phyloP scores from a whole-genome alignment of 2,329 filamentous ascomycete genomes.

The Davidsoniella australis region DNA sequence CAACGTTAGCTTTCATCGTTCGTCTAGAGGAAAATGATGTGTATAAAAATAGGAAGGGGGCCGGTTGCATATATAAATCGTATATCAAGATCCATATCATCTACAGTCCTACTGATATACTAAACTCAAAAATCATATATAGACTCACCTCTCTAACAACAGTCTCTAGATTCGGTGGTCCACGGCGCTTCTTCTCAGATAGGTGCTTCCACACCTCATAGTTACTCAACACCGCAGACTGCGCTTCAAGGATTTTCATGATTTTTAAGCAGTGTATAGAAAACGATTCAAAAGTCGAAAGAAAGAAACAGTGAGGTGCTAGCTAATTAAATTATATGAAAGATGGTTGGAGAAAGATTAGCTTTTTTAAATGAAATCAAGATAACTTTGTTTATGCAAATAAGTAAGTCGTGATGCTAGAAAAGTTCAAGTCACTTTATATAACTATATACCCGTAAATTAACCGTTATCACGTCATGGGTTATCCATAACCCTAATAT shows the following conservation, averaged over 20 bases:
- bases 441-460: neutral
- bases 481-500: too few species aligned
- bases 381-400: too few species aligned
- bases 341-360: too few species aligned
- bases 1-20: neutral
- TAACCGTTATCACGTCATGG: too few species aligned
- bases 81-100: neutral
- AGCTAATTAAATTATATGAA: neutral
- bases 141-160: conserved; percentile 45
- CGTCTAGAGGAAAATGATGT: neutral
- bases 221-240: conserved; percentile 54
- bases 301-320: neutral
- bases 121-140: neutral
- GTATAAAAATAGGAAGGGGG: neutral
- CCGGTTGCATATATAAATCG: neutral
- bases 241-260: conserved; percentile 57
- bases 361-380: too few species aligned
- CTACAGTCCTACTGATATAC: too few species aligned
- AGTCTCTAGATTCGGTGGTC: conserved; percentile 41
- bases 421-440: too few species aligned
- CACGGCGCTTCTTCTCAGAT: conserved; percentile 32
- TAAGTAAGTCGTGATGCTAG: too few species aligned
- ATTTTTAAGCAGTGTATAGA: conserved; percentile 10
- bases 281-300: neutral
- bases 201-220: conserved; percentile 56